Evolutionary conservation across 768 basidiomycete genomes (phyloP), one percentile per base, ranked within the genome.

Genomic region (Paxillus involutus): DNA sequence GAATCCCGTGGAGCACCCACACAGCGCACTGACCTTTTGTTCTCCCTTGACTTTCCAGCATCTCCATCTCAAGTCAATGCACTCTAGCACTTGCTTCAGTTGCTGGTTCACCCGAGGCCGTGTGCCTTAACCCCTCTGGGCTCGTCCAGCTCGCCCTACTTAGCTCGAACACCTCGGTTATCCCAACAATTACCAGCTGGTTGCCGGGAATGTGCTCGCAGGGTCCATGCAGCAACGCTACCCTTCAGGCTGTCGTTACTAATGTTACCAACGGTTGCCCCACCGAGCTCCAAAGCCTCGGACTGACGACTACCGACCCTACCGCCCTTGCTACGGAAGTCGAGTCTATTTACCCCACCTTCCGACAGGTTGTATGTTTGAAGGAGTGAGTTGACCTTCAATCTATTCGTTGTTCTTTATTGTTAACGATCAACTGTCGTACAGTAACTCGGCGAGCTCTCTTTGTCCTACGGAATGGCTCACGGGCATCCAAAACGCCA

Each of bases 381-480:
- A 77, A 83, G 53, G 79, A 88, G 89, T 90, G 63, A 57, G 84
- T 77, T 12, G 24, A 21, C 21, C 5, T 44, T 44, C 17, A 14
- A 5, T 1, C 16, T 2, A 0, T 10, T 13, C 21, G 13, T 29
- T n/a, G 24, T 6, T 11, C 35, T 1, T 40, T 42, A 2, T 47
- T 36, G 52, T 16, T 11, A 17, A 44, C 53, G 30, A 45, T 55
- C 13, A 29, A 39, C 13, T 19, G 26, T 46, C 51, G 40, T 55
- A 46, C 57, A 73, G 73, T 57, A 70, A 75, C 37, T 64, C 64
- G 14, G 55, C 63, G 49, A 73, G 70, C 63, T 65, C 78, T 35
- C 72, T 85, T 54, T 91, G 89, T 63, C 59, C 79, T 24, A 82
- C 83, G 0, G 76, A 90, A 59, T 71, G 75, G 8, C 75, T 91